Base-by-base conservation (phyloP, 768 basidiomycete genomes). In the Melanogaster broomeanus region DNA sequence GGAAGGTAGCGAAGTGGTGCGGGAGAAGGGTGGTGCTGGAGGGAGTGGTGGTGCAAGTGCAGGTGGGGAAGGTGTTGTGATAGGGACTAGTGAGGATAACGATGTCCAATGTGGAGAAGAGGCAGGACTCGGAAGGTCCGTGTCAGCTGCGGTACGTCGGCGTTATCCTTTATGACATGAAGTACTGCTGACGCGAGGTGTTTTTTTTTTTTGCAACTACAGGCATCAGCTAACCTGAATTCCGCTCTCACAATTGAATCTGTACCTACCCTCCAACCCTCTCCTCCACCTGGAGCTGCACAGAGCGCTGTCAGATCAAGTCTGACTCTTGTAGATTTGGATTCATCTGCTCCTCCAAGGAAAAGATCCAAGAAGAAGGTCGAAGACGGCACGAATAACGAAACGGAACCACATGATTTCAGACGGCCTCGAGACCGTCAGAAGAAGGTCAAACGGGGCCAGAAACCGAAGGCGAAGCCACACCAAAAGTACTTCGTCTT, bases 401-500 rank as follows among this genome's bases (percentile, higher is more conserved):
- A 3, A 10, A 16, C 28, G 6, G 6, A 6, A 24, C 25, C n/a
- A n/a, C 24, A 18, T 31, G 11, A 15, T 22, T 18, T 46, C 15
- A 22, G 33, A 10, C 19, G 21, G 2, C 34, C 13, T 12, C 30
- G 22, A 27, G 6, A 0, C 25, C 35, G 33, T 30, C 40, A 21
- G 13, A 49, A 51, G 15, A 39, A 42, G 12, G 6, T 1, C 10
- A 40, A 41, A 38, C 48, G 27, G 4, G 27, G 1, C 6, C 5
- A 5, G 12, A 44, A 33, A 10, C 9, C 12, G 2, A 51, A 27
- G 21, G 18, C 13, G 3, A 34, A 6, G n/a, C 4, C 40, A 0
- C 28, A 19, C 12, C 21, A 21, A 12, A 62, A 24, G 19, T 52
- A 51, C 18, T 54, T 61, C 21, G 40, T 64, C 6, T 54, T 49